Evolutionary conservation across 2,329 filamentous ascomycete genomes (phyloP), one percentile per base, ranked within the genome.

Genomic region (Epichloe gansuensis): DNA sequence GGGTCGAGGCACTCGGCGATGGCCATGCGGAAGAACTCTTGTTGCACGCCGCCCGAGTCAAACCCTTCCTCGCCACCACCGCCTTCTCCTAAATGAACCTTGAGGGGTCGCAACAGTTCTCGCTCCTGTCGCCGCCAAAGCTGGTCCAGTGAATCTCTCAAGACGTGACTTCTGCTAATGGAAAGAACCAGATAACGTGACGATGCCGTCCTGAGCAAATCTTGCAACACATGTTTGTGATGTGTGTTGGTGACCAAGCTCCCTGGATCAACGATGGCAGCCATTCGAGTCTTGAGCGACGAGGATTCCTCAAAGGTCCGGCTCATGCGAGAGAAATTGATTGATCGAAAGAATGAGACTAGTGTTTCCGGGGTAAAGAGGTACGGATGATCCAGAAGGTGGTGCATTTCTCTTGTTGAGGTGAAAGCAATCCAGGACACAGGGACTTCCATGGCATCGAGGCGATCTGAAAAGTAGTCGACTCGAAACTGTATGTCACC

Each of bases 1-100:
- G 88, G 85, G 60, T 88, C 77, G 46, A 97, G 76, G 3, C 86
- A 87, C 62, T 95, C 85, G 1, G 81, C 81, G 59, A 96, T 83
- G 17, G 88, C 82, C 31, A 96, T 70, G 15, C 89, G 82, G 70
- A 98, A 97, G 65, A 95, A 97, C 58, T 98, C 93, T 65, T 95
- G 91, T 61, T 96, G 91, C 1, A 98, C 91, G 57, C 93, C 93
- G 44, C 93, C 93, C 48, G 91, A 89, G 66, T 98, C 93, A 37
- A 94, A 81, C 0, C 93, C 93, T 65, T 94, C 84, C 66, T 97
- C 93, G 35, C 89, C 88, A 34, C 89, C 88, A 51, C 76, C 75
- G 37, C 88, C 83, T 63, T 89, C 85, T 3, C 90, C 90, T 53
- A 97, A 80, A 49, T 88, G 84, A 8, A 98, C 85, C 62, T 95